These are phyloP conservation scores for Metarhizium humberi DNA, from an alignment of 2,329 filamentous ascomycete species.

Conservation along the genomic window DNA sequence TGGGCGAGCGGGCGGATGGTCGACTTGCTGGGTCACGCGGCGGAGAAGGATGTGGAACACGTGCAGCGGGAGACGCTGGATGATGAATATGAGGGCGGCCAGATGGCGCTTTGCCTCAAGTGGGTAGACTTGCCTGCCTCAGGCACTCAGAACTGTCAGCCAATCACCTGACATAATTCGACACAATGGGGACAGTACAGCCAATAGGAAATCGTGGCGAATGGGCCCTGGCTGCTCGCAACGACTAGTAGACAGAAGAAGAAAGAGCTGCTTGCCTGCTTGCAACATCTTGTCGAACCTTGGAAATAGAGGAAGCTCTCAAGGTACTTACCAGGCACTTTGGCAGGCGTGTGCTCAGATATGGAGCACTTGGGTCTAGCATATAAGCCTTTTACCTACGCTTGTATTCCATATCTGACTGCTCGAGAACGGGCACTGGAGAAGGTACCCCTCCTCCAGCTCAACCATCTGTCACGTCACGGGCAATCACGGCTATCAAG, in stretches of 20 bases:
- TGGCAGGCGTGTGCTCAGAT: no score
- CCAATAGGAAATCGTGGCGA: slow-evolving; percentile 4
- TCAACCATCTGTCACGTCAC: neutral
- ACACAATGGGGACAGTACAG: neutral
- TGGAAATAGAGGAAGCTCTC: no score
- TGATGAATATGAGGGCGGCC: slow-evolving; percentile 5
- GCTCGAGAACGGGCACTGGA: no score
- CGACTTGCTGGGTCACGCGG: slow-evolving; percentile 10
- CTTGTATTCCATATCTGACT: no score
- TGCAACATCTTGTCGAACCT: no score
- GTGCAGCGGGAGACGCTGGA: slow-evolving; percentile 8
- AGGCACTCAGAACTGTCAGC: neutral
- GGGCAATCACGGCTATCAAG: neutral
- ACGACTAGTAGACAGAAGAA: neutral
- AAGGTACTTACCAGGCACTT: no score
- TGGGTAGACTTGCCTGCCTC: slow-evolving; percentile 3
- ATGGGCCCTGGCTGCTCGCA: neutral
- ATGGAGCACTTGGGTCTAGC: no score
- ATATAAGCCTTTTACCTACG: no score
- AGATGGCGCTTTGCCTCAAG: neutral
- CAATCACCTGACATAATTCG: slow-evolving; percentile 4
- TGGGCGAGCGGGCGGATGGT: slow-evolving; percentile 1
- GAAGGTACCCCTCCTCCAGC: neutral
- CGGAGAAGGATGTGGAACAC: slow-evolving; percentile 10
- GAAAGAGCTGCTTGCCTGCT: no score